Percentiles rank a stretch among this genome's conserved stretches.
Evolutionary conservation across 2,329 filamentous ascomycete genomes (phyloP).

Genomic region (Tolypocladium tundrense): DNA sequence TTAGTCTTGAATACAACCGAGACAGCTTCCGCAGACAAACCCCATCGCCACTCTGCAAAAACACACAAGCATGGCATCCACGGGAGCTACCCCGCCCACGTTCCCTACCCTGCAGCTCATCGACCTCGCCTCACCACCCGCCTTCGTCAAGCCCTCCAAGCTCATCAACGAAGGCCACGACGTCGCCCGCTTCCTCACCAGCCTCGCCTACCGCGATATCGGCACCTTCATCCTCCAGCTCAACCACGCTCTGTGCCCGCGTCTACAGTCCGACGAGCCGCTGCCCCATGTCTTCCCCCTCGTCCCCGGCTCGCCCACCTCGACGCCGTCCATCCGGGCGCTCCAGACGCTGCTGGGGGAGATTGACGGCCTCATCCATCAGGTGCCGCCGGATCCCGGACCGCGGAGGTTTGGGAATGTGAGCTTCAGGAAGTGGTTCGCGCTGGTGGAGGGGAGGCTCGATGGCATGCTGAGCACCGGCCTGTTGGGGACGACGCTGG

Average conservation of each 20-base stretch:
- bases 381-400: slow-evolving; percentile 75
- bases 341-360: slow-evolving; percentile 57
- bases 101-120: slow-evolving; percentile 33
- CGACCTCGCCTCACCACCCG: slow-evolving; percentile 30
- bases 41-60: neutral
- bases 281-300: slow-evolving; percentile 29
- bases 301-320: slow-evolving; percentile 27
- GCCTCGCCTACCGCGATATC: slow-evolving; percentile 78
- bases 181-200: slow-evolving; percentile 69
- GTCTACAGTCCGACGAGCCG: slow-evolving; percentile 29
- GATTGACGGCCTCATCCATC: slow-evolving; percentile 58
- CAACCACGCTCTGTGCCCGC: slow-evolving; percentile 75
- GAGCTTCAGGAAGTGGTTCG: slow-evolving; percentile 78
- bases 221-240: slow-evolving; percentile 82
- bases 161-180: slow-evolving; percentile 77
- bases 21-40: neutral
- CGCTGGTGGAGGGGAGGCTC: slow-evolving; percentile 52
- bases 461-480: slow-evolving; percentile 22
- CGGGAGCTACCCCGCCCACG: neutral
- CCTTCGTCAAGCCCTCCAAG: slow-evolving; percentile 63
- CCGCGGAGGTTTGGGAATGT: slow-evolving; percentile 87
- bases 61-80: neutral
- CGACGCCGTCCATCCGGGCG: slow-evolving; percentile 44
- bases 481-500: slow-evolving; percentile 17
- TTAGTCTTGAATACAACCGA: neutral